These are phyloP conservation scores for Chaetomiaceae sp. DNA, from an alignment of 2,329 filamentous ascomycete species.

Conservation along the genomic window DNA sequence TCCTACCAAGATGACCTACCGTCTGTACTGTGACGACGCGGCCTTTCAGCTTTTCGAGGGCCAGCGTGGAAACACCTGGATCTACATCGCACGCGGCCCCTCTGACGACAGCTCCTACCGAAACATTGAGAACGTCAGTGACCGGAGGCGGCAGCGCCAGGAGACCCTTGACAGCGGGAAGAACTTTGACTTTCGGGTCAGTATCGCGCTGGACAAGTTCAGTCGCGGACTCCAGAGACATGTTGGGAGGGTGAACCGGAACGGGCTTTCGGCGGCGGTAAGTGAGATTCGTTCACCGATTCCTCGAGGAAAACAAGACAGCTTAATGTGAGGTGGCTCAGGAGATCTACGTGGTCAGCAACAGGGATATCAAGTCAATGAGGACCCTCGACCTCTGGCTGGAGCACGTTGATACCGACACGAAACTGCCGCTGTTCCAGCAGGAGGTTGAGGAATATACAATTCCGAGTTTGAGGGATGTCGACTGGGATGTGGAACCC, in stretches of 20 bases:
- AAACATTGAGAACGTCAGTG: constrained; percentile 27
- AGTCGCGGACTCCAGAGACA: constrained; percentile 33
- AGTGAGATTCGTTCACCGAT: no score
- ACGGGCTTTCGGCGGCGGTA: constrained; percentile 35
- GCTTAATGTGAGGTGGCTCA: constrained; percentile 16
- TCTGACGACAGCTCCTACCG: constrained; percentile 32
- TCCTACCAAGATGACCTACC: constrained; percentile 35
- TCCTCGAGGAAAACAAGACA: background rate
- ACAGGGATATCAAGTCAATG: constrained; percentile 35
- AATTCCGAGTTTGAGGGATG: constrained; percentile 27
- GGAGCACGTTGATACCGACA: constrained; percentile 35
- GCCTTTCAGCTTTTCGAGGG: constrained; percentile 36
- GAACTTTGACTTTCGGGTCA: constrained; percentile 23
- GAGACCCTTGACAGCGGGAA: constrained; percentile 14
- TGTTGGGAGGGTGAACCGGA: constrained; percentile 34
- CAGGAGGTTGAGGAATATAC: constrained; percentile 31
- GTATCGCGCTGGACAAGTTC: constrained; percentile 37
- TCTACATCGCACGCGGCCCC: constrained; percentile 30
- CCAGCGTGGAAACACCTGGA: constrained; percentile 34
- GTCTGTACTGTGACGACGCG: constrained; percentile 34
- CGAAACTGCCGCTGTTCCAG: constrained; percentile 35
- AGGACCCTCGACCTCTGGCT: constrained; percentile 37
- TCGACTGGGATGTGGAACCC: constrained; percentile 16
- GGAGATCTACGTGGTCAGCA: constrained; percentile 41
- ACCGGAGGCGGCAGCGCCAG: constrained; percentile 26